These are phyloP conservation scores for Aspergillus cavernicola DNA, from an alignment of 495 filamentous ascomycete species.

Conservation along the genomic window DNA sequence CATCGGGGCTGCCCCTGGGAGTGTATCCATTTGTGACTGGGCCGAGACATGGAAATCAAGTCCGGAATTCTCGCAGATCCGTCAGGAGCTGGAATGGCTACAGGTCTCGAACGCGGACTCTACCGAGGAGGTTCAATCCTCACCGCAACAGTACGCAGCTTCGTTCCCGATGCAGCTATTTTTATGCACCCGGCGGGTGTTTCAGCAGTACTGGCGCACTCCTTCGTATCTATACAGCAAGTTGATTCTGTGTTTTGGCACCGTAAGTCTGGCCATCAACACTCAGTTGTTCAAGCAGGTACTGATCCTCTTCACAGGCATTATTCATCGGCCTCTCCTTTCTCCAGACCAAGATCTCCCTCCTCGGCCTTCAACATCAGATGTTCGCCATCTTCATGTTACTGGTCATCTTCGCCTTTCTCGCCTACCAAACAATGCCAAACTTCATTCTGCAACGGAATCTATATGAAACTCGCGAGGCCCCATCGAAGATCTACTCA, in stretches of 20 bases:
- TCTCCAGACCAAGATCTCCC: conserved; percentile 49
- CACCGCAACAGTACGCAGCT: conserved; percentile 27
- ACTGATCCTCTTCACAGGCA: conserved; percentile 29
- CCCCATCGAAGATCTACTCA: conserved; percentile 70
- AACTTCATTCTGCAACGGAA: conserved; percentile 42
- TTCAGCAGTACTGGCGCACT: conserved; percentile 50
- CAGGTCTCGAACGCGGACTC: conserved; percentile 33
- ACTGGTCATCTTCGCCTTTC: conserved; percentile 60
- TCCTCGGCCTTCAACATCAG: conserved; percentile 79
- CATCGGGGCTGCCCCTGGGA: conserved; percentile 57
- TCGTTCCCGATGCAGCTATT: conserved; percentile 37
- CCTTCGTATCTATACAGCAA: conserved; percentile 52
- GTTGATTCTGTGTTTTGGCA: conserved; percentile 36
- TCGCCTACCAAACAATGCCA: conserved; percentile 68
- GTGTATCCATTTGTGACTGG: neutral
- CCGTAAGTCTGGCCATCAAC: conserved; percentile 35
- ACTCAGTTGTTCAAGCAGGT: conserved; percentile 68
- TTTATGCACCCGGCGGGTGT: conserved; percentile 33
- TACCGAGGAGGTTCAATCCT: neutral
- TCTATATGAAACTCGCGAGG: conserved; percentile 75
- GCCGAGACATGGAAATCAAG: conserved; percentile 60
- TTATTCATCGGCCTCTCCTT: conserved; percentile 87
- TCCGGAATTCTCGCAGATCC: conserved; percentile 58
- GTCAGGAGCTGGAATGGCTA: conserved; percentile 25
- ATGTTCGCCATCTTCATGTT: conserved; percentile 82